Base-by-base conservation (phyloP, 2,329 filamentous ascomycete species). In the Exophiala spinifera region DNA sequence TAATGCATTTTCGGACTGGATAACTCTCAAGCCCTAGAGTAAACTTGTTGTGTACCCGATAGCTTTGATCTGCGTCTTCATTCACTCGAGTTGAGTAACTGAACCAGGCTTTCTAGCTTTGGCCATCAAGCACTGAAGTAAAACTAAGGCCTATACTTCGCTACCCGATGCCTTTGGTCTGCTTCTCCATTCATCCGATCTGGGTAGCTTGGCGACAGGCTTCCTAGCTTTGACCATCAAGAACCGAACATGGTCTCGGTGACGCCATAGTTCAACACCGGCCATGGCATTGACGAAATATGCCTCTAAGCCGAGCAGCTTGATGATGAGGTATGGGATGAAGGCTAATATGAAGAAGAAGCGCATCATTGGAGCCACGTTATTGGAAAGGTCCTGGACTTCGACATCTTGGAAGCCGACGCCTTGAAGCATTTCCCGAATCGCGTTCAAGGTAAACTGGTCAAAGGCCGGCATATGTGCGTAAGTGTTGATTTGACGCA, bases 321-420 rank as follows among this genome's bases (percentile, higher is more conserved):
- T 64, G 47, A 80, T 65, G 36, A 81, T 63, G 15, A 74, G 63
- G 61, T 74, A 80, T 2, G 78, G 78, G 8, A 80, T 61, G 21
- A 73, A 70, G 2, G 71, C 76, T 7, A 80, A 52, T 1, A 74
- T 13, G 57, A 68, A 79, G 61, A 80, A 80, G 1, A 80, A 61
- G 15, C 75, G 65, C 46, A 73, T 66, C 72, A 79, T 77, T 3
- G 78, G 78, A 43, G 66, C 64, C 45, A 80, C 74, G 57, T 81
- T 73, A 4, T 70, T 65, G 6, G 77, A 75, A 47, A 72, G 70
- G 62, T 81, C 75, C 14, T 67, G 61, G 4, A 77, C 70, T 2
- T 65, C 56, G 2, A 80, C 68, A 60, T 80, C 65, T 17, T 65
- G 66, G 44, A 80, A 79, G 1, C 76, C 76, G 3, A 70, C 72